Percentiles rank a stretch among this genome's conserved stretches.
phyloP scores from a whole-genome alignment of 1,284 basidiomycete species.

The Cryptococcus jaspeensis region DNA sequence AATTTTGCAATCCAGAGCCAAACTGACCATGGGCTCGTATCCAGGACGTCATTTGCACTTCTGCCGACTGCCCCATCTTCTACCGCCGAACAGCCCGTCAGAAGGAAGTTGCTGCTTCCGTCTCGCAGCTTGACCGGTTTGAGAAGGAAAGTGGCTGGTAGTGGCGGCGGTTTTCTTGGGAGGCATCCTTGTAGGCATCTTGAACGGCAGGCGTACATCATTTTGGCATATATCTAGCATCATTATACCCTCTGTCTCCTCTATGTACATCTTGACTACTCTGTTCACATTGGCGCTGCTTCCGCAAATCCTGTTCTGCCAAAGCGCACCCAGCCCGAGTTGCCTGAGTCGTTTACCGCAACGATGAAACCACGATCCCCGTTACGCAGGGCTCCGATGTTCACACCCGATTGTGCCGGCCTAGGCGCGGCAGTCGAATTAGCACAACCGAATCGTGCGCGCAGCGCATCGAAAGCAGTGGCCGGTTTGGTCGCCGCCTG shows the following conservation, averaged over 20 bases:
- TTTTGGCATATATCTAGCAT: conserved; percentile 10
- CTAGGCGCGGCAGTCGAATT: neutral
- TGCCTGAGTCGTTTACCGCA: conserved; percentile 86
- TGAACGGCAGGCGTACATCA: neutral
- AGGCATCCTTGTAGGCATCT: neutral
- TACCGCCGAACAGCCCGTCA: conserved; percentile 96
- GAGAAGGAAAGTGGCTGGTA: conserved; percentile 55
- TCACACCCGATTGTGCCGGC: conserved; percentile 46
- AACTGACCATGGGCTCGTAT: neutral
- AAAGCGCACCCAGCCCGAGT: conserved; percentile 84
- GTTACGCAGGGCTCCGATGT: conserved; percentile 71
- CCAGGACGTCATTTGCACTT: conserved; percentile 92
- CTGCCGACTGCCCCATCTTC: conserved; percentile 97
- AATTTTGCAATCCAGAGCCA: neutral
- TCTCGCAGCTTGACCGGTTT: conserved; percentile 75
- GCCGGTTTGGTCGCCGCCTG: conserved; percentile 7
- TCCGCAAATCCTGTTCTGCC: conserved; percentile 81
- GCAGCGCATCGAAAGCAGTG: neutral
- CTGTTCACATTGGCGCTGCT: conserved; percentile 62
- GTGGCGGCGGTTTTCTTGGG: neutral
- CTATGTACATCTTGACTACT: conserved; percentile 1
- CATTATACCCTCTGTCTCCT: conserved; percentile 2
- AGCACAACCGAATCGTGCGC: neutral
- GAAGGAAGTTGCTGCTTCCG: conserved; percentile 87
- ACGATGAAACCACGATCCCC: conserved; percentile 83